Conservation (phyloP, 1,284 basidiomycete species). For the Sphagnurus paluster region DNA sequence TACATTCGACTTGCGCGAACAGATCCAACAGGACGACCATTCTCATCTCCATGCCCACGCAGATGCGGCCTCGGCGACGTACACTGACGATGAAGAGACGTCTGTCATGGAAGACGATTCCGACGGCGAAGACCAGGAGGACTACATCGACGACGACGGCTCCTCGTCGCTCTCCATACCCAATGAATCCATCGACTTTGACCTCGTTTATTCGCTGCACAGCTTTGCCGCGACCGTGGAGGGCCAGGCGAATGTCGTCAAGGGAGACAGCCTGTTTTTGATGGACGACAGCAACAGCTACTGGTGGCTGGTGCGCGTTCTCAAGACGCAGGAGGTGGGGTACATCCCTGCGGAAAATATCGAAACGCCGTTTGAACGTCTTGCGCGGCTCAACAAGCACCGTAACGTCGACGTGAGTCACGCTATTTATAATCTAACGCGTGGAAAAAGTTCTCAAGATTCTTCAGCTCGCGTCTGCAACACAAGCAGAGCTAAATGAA, state of each 20-base stretch:
- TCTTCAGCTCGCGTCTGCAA: conserved; percentile 69
- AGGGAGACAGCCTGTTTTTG: conserved; percentile 90
- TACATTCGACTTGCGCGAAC: conserved; percentile 69
- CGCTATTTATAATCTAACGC: too few relatives aligned
- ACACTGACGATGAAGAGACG: conserved; percentile 69
- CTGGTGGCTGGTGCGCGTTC: conserved; percentile 96
- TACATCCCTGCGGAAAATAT: conserved; percentile 99
- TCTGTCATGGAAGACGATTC: conserved; percentile 79
- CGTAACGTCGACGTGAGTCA: conserved; percentile 89
- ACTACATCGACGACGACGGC: conserved; percentile 69
- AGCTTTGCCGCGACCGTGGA: conserved; percentile 96
- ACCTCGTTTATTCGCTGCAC: conserved; percentile 86
- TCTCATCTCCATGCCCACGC: conserved; percentile 57
- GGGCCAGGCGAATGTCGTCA: conserved; percentile 95
- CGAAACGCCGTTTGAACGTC: conserved; percentile 95
- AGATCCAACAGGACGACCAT: conserved; percentile 62
- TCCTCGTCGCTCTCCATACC: conserved; percentile 85
- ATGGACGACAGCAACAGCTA: conserved; percentile 98
- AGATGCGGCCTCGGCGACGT: conserved; percentile 44
- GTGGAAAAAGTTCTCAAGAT: too few relatives aligned
- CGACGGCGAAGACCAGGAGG: conserved; percentile 65
- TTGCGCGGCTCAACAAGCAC: conserved; percentile 96
- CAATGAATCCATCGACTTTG: conserved; percentile 89
- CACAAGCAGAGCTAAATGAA: conserved; percentile 65
- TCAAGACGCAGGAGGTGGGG: conserved; percentile 98